Conservation (phyloP, 768 basidiomycete species). For the Pleurotus ostreatus region DNA sequence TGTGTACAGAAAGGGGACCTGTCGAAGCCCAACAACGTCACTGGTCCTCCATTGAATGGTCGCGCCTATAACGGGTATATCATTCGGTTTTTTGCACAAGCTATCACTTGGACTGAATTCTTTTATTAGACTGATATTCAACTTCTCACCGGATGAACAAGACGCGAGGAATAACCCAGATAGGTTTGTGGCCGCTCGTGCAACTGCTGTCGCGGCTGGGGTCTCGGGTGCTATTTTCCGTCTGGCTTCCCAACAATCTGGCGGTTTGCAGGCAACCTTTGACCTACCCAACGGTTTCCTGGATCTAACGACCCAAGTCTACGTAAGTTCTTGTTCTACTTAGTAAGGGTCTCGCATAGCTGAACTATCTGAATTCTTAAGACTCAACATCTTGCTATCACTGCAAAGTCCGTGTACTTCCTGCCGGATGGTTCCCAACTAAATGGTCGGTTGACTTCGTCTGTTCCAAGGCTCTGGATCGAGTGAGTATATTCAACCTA, state of each 20-base stretch:
- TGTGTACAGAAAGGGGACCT: conserved; percentile 29
- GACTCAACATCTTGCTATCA: conserved; percentile 57
- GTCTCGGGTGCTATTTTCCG: conserved; percentile 60
- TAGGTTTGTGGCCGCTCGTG: conserved; percentile 48
- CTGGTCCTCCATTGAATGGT: conserved; percentile 39
- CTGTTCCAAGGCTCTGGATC: conserved; percentile 48
- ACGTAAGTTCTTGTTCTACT: conserved; percentile 35
- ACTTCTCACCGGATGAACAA: conserved; percentile 12
- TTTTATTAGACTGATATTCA: conserved; percentile 38
- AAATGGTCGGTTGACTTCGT: conserved; percentile 32
- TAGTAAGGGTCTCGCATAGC: not conserved
- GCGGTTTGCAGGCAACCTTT: conserved; percentile 43
- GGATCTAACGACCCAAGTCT: conserved; percentile 44
- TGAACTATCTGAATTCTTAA: not conserved
- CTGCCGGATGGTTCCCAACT: conserved; percentile 33
- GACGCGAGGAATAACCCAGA: conserved; percentile 25
- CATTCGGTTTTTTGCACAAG: not conserved
- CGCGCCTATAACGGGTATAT: conserved; percentile 57
- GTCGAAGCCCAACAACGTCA: conserved; percentile 45
- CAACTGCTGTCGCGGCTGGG: conserved; percentile 42
- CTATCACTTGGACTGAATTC: not conserved
- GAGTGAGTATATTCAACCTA: conserved; percentile 39
- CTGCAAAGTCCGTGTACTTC: conserved; percentile 61
- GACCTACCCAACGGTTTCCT: conserved; percentile 46
- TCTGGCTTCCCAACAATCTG: conserved; percentile 36